Evolutionary conservation across 192 early-diverging fungal species (phyloP), one percentile per base, ranked within the genome.

Genomic region (Dimargaris xerosporica): DNA sequence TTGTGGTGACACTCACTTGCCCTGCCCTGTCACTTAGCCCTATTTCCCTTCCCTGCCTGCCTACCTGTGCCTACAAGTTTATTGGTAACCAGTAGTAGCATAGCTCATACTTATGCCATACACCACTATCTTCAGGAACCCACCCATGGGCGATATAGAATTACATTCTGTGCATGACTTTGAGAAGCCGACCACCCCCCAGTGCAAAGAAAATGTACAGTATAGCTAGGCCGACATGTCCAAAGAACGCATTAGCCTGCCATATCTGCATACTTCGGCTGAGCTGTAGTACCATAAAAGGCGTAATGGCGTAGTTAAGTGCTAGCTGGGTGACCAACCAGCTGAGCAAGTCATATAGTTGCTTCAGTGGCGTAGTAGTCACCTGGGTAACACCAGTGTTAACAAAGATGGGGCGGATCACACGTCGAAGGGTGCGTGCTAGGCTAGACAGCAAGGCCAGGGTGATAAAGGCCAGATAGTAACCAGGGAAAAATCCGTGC

Each of bases 401-500:
- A 39, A 82, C 47, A 54, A 85, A 75, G 29, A 85, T 64, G 5
- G 86, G 84, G 3, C 84, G 78, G 29, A 91, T 21, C 42, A 67
- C 70, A 16, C 83, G 76, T 46, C 88, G 82, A 34, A 91, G 28
- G 1, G 70, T 71, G 62, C 51, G 64, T 25, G 60, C 54, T 11
- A 64, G 63, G 19, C 71, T 66, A 50, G 54, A 68, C 29, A 69
- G 50, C 48, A 76, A 26, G 16, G 66, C 65, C 23, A 69, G 66
- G 3, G 64, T 64, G 4, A 73, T 15, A 69, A 75, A 78, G 10
- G 66, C 62, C n/a, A 68, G 21, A 44, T 90, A 91, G 67, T 91
- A 91, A 28, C 87, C 90, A 12, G 88, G 86, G 64, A 86, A 85
- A 72, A 94, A 95, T 39, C 95, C 95, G 64, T 98, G 95, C 95